Evolutionary conservation across 441 rosid genomes (phyloP).

Genomic region (Bruguiera hainesii): DNA sequence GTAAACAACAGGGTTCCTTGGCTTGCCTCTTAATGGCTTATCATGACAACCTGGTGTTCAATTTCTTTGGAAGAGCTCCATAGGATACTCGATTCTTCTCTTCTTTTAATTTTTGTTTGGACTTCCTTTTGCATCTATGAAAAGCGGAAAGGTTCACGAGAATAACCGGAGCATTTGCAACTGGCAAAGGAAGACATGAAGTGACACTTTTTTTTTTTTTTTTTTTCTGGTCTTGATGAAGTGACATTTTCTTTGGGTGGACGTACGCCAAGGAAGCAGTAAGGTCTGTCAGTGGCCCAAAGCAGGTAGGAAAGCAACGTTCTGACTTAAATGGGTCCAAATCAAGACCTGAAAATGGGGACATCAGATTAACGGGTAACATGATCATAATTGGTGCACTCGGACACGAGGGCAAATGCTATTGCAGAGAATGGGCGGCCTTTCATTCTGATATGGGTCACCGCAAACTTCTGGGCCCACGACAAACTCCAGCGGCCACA

Average conservation of each 20-base stretch:
- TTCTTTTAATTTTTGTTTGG: neutral
- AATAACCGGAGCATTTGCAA: slow-evolving; percentile 13
- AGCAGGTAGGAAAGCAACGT: neutral
- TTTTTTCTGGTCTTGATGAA: neutral
- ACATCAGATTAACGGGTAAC: neutral
- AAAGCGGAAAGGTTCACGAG: slow-evolving; percentile 28
- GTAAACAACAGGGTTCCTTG: neutral
- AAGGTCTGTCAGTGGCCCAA: neutral
- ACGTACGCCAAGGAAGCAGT: neutral
- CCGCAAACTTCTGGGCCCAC: neutral
- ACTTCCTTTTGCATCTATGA: slow-evolving; percentile 19
- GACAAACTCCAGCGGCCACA: neutral
- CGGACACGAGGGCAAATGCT: neutral
- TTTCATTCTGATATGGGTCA: neutral
- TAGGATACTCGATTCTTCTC: slow-evolving; percentile 3
- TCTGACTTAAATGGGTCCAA: neutral
- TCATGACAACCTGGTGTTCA: slow-evolving; percentile 1
- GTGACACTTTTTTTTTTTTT: neutral
- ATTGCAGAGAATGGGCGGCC: neutral
- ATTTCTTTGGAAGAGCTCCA: slow-evolving; percentile 17
- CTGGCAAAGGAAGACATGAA: neutral
- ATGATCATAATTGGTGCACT: neutral
- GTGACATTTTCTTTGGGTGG: neutral
- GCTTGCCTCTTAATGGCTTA: slow-evolving; percentile 1
- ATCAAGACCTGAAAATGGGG: neutral